Conservation (phyloP, 164 flowering plant species). For the Buxus sempervirens region DNA sequence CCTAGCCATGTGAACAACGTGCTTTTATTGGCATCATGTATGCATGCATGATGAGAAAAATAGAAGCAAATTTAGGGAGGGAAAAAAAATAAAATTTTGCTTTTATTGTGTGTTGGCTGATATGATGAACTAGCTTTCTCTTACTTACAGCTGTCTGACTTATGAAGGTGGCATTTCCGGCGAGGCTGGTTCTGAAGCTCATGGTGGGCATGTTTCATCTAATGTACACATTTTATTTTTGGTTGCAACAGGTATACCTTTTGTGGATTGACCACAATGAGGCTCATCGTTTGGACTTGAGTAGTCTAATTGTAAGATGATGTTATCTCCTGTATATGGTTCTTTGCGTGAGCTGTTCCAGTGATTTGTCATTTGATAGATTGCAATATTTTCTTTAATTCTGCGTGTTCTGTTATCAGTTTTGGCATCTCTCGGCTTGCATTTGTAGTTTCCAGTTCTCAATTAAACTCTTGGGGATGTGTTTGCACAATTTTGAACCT, state of each 20-base stretch:
- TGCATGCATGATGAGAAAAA: no score
- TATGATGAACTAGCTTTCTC: not conserved
- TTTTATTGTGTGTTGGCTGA: not conserved
- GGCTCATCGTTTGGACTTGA: slow-evolving; percentile 73
- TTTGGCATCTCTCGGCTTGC: not conserved
- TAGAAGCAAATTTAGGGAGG: no score
- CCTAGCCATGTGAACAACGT: no score
- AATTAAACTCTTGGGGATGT: not conserved
- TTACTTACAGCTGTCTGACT: slow-evolving; percentile 80
- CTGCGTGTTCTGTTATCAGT: not conserved
- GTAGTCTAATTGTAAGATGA: slow-evolving; percentile 63
- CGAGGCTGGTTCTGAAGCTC: slow-evolving; percentile 98
- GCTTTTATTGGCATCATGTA: no score
- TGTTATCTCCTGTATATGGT: slow-evolving; percentile 3
- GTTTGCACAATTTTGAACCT: no score
- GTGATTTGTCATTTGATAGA: not conserved
- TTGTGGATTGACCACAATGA: slow-evolving; percentile 90
- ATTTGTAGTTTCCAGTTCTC: not conserved
- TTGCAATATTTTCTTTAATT: not conserved
- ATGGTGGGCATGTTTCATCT: slow-evolving; percentile 85
- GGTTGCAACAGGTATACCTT: slow-evolving; percentile 67
- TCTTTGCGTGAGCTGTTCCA: slow-evolving; percentile 1
- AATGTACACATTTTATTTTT: slow-evolving; percentile 3
- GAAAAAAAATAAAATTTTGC: no score
- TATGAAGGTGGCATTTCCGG: slow-evolving; percentile 97